phyloP scores from a whole-genome alignment of 176 grass and related monocot genomes.

The Typha latifolia region DNA sequence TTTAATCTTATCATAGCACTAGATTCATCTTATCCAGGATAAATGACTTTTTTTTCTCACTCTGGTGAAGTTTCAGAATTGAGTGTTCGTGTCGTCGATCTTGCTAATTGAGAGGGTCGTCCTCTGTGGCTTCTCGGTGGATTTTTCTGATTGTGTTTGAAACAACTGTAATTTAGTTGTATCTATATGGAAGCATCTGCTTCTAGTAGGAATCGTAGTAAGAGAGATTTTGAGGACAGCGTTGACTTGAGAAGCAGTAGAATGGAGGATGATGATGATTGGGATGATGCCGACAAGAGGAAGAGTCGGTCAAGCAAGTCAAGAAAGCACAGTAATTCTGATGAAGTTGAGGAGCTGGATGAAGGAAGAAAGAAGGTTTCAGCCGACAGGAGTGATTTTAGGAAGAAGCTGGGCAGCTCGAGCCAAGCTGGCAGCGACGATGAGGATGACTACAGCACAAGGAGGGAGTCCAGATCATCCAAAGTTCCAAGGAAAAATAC shows the following conservation, averaged over 20 bases:
- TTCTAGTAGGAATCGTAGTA: constrained; percentile 26
- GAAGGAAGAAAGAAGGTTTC: constrained; percentile 22
- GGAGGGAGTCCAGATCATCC: constrained; percentile 30
- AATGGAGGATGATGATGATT: constrained; percentile 28
- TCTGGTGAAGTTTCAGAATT: not conserved
- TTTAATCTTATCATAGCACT: not conserved
- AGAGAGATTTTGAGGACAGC: constrained; percentile 33
- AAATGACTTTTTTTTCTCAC: not conserved
- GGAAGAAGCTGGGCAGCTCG: constrained; percentile 21
- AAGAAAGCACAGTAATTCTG: constrained; percentile 25
- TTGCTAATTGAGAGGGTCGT: not conserved
- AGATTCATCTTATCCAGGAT: too few relatives aligned
- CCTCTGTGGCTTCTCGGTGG: not conserved
- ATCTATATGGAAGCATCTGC: constrained; percentile 22
- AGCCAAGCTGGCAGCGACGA: constrained; percentile 12
- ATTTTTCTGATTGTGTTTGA: not conserved
- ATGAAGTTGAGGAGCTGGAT: constrained; percentile 33
- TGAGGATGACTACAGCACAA: constrained; percentile 20
- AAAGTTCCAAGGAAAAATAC: constrained; percentile 44
- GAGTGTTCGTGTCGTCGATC: not conserved
- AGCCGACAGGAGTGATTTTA: constrained; percentile 19
- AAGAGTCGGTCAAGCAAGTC: constrained; percentile 30
- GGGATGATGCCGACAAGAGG: constrained; percentile 23
- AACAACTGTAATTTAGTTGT: not conserved
- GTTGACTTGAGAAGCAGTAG: constrained; percentile 20